Base-by-base conservation (phyloP, 1,139 yeast genomes). In the Taphrina wiesneri region DNA sequence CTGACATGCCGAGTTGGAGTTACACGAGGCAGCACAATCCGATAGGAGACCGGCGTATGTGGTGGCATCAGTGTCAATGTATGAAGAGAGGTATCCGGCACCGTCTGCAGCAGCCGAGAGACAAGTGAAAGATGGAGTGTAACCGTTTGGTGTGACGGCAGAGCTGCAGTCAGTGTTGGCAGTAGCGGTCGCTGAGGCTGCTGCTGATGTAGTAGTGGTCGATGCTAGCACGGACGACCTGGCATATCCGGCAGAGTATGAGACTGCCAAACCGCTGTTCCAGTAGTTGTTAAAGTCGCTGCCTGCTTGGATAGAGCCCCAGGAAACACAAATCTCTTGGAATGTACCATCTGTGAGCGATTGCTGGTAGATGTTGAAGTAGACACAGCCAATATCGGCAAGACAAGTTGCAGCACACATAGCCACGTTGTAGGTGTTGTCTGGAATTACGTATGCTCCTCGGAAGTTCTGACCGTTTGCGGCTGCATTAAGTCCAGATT, bases 291-390 rank as follows among this genome's bases (percentile, higher is more conserved):
- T 36, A 19, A 36, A 25, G 46, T 36, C 36, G 30, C 25, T 11
- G 4, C 7, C 1, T 2, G 57, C 17, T 19, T 34, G 30, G 13
- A 34, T 19, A 13, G 43, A 21, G 2, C 32, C 32, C 46, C 46
- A 53, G 15, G 32, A 34, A n/a, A 36, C 57, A 21, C 57, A 53
- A 45, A 45, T 23, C n/a, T 45, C 49, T n/a, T 45, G 49, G 49
- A 45, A 45, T 11, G 49, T 17, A 5, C 28, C 28, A 23, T 23
- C 49, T 7, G 43, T 39, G n/a, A 53, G 19, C 15, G 46, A 2
- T n/a, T 49, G 36, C 23, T 49, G 54, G 57, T 53, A 53, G 21
- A 36, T 36, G 57, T 53, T 53, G 46, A 53, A 53, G 46, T 17
- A 53, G 46, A 34, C 30, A 23, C 57, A 53, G 43, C 30, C 46